These are phyloP conservation scores for Dorcoceras hygrometricum DNA, from an alignment of 257 asterid species.

Conservation along the genomic window DNA sequence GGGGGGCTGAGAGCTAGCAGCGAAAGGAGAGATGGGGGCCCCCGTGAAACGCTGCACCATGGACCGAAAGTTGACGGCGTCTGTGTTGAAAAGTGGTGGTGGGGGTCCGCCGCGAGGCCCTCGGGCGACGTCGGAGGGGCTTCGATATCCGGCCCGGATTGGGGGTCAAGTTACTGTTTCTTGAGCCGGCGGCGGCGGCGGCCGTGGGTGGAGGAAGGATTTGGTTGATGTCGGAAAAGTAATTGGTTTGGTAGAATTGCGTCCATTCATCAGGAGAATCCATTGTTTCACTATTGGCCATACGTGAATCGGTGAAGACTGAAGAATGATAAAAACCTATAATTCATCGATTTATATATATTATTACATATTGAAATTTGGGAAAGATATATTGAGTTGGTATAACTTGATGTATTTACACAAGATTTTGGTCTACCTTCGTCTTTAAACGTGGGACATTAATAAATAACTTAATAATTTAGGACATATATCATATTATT, in stretches of 20 bases:
- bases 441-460: too few species aligned
- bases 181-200: conserved; percentile 20
- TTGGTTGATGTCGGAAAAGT: conserved; percentile 1
- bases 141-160: conserved; percentile 41
- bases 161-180: conserved; percentile 26
- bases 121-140: conserved; percentile 42
- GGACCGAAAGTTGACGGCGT: conserved; percentile 51
- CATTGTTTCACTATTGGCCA: conserved; percentile 16
- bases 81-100: conserved; percentile 61
- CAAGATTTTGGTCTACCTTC: too few species aligned
- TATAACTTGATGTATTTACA: too few species aligned
- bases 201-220: conserved; percentile 15
- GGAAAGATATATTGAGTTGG: too few species aligned
- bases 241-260: conserved; percentile 24
- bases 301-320: too few species aligned
- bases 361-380: neutral
- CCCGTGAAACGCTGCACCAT: conserved; percentile 62
- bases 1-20: conserved; percentile 18
- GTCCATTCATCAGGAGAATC: conserved; percentile 22
- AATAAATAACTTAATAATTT: too few species aligned
- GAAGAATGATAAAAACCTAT: too few species aligned
- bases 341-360: neutral
- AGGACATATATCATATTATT: too few species aligned
- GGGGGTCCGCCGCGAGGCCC: conserved; percentile 50
- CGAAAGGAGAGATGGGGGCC: conserved; percentile 32